Base-by-base conservation (phyloP, 495 filamentous ascomycete genomes). In the Cetradonia linearis region DNA sequence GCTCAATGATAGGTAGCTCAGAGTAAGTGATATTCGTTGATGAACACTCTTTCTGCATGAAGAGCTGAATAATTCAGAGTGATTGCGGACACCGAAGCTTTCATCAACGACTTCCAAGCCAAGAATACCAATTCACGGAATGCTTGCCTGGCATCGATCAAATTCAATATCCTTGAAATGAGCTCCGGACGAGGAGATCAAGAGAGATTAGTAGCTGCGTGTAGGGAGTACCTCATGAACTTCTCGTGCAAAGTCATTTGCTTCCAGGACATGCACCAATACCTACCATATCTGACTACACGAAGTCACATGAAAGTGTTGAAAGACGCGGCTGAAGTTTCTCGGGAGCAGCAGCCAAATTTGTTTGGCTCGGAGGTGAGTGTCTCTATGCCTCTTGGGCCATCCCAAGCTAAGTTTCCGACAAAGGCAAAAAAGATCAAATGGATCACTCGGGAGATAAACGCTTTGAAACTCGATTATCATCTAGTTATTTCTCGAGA, bases 381-480 rank as follows among this genome's bases (percentile, higher is more conserved):
- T 55, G 30, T 16, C n/a, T 10, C 33, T 27, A 9, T n/a, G 46
- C 18, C 5, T 34, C 27, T 31, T 42, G 36, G 23, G 16, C 2
- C 7, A 20, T 38, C 2, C 13, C 16, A 20, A 48, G 27, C 64
- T 72, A 36, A 71, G 38, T 11, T 3, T 13, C n/a, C 47, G 36
- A 52, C 46, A 44, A 57, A 72, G 68, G 62, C 63, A 33, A 62
- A 55, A 8, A 60, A 61, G 60, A 62, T 68, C 25, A 53, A 61
- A 27, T 68, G 58, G 55, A 60, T 74, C 36, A 72, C 78, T 50
- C 66, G 73, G 7, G 66, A 66, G 56, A 80, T 82, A 63, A 84
- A 84, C 63, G 71, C 73, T 25, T 70, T 82, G 37, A 84, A 83
- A 56, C 66, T 82, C 31, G 73, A 81, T n/a, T 85, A 83, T 61